These are phyloP conservation scores for Harringtonia aguacate DNA, from an alignment of 2,329 filamentous ascomycete species.

Conservation along the genomic window DNA sequence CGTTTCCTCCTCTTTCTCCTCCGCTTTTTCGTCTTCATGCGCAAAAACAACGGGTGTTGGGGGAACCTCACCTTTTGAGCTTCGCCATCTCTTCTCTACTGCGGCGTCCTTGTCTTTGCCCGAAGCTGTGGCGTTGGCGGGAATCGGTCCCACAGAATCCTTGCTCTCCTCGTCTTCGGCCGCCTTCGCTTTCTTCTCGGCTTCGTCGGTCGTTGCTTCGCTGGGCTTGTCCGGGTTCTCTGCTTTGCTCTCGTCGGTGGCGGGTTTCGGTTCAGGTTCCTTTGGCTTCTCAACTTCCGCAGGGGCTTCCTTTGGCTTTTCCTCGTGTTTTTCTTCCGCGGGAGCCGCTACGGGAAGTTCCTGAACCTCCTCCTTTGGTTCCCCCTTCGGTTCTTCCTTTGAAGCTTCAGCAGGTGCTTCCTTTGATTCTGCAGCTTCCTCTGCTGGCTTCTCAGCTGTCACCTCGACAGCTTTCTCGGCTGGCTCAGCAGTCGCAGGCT, in stretches of 20 bases:
- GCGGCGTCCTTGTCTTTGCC: not conserved
- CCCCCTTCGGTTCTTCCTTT: not conserved
- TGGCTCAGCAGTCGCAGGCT: not conserved
- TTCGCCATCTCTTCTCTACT: not conserved
- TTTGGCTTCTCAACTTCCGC: no score
- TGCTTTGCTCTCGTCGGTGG: not conserved
- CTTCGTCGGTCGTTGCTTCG: not conserved
- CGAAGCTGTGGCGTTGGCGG: not conserved
- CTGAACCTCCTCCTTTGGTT: not conserved
- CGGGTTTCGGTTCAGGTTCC: no score
- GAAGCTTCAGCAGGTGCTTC: no score
- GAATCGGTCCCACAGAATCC: constrained; percentile 1
- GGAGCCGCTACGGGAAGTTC: not conserved
- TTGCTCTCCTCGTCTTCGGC: not conserved
- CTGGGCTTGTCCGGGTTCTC: not conserved
- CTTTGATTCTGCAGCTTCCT: not conserved
- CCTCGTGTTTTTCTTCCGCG: not conserved
- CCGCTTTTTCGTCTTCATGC: constrained; percentile 4
- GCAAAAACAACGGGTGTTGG: constrained; percentile 1
- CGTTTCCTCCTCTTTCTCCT: constrained; percentile 5
- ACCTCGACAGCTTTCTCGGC: not conserved
- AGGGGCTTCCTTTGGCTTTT: not conserved
- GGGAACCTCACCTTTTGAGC: constrained; percentile 5
- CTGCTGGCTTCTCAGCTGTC: not conserved
- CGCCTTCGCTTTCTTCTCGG: not conserved